Evolutionary conservation across 768 basidiomycete genomes (phyloP).

Genomic region (Tulasnella sp.): DNA sequence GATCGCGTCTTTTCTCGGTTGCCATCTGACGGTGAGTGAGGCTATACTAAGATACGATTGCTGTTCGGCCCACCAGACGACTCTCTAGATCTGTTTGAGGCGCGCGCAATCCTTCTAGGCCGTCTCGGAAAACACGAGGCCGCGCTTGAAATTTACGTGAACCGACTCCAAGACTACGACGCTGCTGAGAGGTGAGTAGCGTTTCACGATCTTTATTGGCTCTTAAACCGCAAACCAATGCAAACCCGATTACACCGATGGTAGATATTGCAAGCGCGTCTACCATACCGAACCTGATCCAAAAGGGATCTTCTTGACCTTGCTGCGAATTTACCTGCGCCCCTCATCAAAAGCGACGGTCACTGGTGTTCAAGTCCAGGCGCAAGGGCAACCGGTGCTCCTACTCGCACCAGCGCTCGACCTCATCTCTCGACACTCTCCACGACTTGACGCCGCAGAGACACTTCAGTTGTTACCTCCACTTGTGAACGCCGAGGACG

Average conservation of each 20-base stretch:
- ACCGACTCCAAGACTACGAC: slow-evolving; percentile 65
- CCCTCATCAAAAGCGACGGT: slow-evolving; percentile 45
- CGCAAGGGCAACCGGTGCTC: slow-evolving; percentile 12
- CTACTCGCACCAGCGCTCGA: slow-evolving; percentile 73
- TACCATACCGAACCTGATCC: slow-evolving; percentile 46
- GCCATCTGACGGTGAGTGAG: slow-evolving; percentile 64
- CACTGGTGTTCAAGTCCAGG: slow-evolving; percentile 6
- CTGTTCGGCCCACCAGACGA: no score
- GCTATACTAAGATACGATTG: no score
- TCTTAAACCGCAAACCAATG: neutral
- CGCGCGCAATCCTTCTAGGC: slow-evolving; percentile 83
- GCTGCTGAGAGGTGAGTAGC: slow-evolving; percentile 78
- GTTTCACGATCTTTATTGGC: neutral
- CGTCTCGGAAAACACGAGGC: slow-evolving; percentile 84
- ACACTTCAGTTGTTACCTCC: slow-evolving; percentile 84
- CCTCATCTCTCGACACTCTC: slow-evolving; percentile 77
- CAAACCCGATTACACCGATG: neutral
- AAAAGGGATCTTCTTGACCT: slow-evolving; percentile 63
- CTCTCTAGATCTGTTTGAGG: slow-evolving; percentile 68
- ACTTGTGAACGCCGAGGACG: slow-evolving; percentile 70
- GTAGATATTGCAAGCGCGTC: slow-evolving; percentile 81
- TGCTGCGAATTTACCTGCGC: slow-evolving; percentile 79
- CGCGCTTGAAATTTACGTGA: slow-evolving; percentile 90
- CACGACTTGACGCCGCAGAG: slow-evolving; percentile 68
- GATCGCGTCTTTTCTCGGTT: slow-evolving; percentile 74